Percentiles rank a stretch among this genome's conserved stretches.
These are phyloP conservation scores for Backusella tuberculispora DNA, from an alignment of 192 early-diverging fungal species.

Conservation along the genomic window DNA sequence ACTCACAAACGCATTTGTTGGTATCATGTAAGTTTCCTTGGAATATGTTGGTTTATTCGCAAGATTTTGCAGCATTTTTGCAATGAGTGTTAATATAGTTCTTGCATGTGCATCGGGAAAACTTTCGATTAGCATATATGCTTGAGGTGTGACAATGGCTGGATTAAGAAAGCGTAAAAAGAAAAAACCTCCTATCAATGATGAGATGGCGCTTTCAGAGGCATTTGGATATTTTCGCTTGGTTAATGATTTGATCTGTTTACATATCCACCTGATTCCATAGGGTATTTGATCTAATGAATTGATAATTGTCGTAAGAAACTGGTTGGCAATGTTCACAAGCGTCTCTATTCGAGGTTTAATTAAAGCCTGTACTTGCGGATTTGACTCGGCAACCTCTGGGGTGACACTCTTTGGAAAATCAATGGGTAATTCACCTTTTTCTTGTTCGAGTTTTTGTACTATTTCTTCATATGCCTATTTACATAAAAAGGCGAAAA, in stretches of 20 bases:
- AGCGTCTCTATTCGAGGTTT: slow-evolving; percentile 75
- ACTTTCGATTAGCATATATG: slow-evolving; percentile 86
- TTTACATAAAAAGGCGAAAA: neutral
- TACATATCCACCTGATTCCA: slow-evolving; percentile 97
- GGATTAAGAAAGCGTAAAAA: slow-evolving; percentile 95
- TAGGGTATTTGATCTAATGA: slow-evolving; percentile 88
- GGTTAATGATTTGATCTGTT: slow-evolving; percentile 89
- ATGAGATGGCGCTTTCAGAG: slow-evolving; percentile 82
- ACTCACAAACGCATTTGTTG: slow-evolving; percentile 86
- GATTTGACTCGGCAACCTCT: slow-evolving; percentile 76
- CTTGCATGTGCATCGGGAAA: slow-evolving; percentile 76
- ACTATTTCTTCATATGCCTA: slow-evolving; percentile 78
- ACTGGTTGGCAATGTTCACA: slow-evolving; percentile 81
- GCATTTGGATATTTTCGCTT: slow-evolving; percentile 91
- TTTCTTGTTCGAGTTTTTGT: slow-evolving; percentile 60
- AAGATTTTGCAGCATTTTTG: slow-evolving; percentile 93
- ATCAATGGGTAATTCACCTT: slow-evolving; percentile 51
- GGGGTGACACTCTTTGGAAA: slow-evolving; percentile 74
- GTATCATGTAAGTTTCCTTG: slow-evolving; percentile 90
- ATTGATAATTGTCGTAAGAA: slow-evolving; percentile 83
- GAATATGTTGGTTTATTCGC: slow-evolving; percentile 91
- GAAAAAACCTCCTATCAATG: slow-evolving; percentile 95
- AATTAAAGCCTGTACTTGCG: slow-evolving; percentile 79
- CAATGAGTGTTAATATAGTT: slow-evolving; percentile 85
- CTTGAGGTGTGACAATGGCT: slow-evolving; percentile 93